Percentiles rank a stretch among this genome's conserved stretches.
Evolutionary conservation across 495 filamentous ascomycete species (phyloP).

Genomic region (Neurospora sp.): DNA sequence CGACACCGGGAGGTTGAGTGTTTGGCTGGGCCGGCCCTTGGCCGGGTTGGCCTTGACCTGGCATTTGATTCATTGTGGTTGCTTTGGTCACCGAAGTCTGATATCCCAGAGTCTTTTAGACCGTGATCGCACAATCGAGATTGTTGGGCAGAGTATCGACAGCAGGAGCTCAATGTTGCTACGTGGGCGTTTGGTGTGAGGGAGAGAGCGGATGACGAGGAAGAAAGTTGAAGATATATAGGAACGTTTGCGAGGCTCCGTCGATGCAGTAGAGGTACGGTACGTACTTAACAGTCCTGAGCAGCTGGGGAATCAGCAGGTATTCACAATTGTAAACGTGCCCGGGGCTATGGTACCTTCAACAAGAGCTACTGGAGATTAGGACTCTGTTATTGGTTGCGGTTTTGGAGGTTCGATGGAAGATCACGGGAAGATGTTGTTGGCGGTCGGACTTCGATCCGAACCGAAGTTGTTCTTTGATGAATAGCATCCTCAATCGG

Average conservation of each 20-base stretch:
- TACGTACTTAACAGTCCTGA: neutral
- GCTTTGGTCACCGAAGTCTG: neutral
- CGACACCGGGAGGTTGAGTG: slow-evolving; percentile 1
- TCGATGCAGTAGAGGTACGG: neutral
- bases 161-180: neutral
- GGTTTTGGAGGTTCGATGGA: neutral
- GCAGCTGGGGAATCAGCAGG: neutral
- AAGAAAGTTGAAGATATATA: neutral
- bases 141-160: neutral
- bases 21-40: slow-evolving; percentile 9
- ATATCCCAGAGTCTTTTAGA: neutral
- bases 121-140: neutral
- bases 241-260: neutral
- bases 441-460: neutral
- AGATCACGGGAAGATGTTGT: neutral
- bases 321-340: neutral
- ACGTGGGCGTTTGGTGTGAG: neutral
- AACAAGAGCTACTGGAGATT: neutral
- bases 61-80: slow-evolving; percentile 21
- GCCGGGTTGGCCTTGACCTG: slow-evolving; percentile 24
- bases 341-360: neutral
- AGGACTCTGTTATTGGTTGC: neutral
- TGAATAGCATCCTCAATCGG: neutral
- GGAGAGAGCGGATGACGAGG: neutral
- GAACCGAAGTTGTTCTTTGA: neutral